Evolutionary conservation across 306 rosid species (phyloP).

Genomic region (Gynostemma pentaphyllum): DNA sequence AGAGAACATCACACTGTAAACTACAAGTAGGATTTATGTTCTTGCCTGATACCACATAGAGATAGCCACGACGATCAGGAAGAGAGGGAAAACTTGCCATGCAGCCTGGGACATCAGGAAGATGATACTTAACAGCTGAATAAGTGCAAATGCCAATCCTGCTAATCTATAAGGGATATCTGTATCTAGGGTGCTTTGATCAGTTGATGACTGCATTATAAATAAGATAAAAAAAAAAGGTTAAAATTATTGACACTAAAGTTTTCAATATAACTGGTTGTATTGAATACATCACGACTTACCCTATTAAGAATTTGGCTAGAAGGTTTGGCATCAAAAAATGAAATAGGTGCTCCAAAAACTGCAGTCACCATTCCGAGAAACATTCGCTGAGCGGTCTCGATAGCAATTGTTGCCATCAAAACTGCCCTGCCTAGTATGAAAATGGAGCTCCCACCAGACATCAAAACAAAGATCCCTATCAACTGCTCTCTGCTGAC

Average conservation of each 20-base stretch:
- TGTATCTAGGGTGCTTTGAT: slow-evolving; percentile 82
- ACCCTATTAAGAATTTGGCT: slow-evolving; percentile 83
- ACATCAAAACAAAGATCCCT: slow-evolving; percentile 44
- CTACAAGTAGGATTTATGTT: neutral
- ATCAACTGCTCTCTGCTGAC: slow-evolving; percentile 38
- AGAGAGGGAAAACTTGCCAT: slow-evolving; percentile 68
- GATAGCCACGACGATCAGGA: slow-evolving; percentile 41
- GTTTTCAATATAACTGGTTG: neutral
- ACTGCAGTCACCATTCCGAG: slow-evolving; percentile 62
- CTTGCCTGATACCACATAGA: slow-evolving; percentile 75
- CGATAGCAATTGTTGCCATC: slow-evolving; percentile 57
- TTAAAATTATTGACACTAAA: neutral
- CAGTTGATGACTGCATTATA: slow-evolving; percentile 55
- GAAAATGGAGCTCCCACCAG: slow-evolving; percentile 81
- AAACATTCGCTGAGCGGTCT: slow-evolving; percentile 70
- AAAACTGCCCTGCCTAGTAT: slow-evolving; percentile 74
- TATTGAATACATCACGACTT: neutral
- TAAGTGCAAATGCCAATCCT: slow-evolving; percentile 74
- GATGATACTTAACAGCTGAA: slow-evolving; percentile 64
- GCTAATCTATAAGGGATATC: slow-evolving; percentile 82
- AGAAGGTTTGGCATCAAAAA: slow-evolving; percentile 78
- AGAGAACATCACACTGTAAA: neutral
- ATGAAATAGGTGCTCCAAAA: slow-evolving; percentile 72
- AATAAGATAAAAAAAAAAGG: neutral
- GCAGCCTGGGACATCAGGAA: slow-evolving; percentile 70